A percentile compares a stretch with the other conserved stretches of the same genome.
Conservation (phyloP, 2,329 filamentous ascomycete genomes). For the Fusarium pseudonygamai region DNA sequence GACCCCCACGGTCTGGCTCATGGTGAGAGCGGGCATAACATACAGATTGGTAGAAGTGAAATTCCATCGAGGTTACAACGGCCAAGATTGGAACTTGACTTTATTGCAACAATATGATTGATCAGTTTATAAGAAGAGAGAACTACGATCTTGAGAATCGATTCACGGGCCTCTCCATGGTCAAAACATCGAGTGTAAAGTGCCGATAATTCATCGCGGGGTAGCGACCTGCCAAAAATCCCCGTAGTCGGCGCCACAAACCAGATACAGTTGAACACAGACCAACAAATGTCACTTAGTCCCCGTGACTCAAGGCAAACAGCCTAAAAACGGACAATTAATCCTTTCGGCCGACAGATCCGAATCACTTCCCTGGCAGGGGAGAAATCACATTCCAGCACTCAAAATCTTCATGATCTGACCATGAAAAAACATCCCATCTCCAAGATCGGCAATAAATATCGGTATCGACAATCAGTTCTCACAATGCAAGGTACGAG, state of each 20-base stretch:
- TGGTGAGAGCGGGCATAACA: background rate
- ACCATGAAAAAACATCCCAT: background rate
- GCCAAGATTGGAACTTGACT: background rate
- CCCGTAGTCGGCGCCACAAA: too few species aligned
- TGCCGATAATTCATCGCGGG: too few species aligned
- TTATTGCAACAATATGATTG: background rate
- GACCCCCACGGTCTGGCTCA: fast-evolving
- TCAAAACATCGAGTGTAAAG: too few species aligned
- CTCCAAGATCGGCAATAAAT: background rate
- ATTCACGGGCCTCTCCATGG: too few species aligned
- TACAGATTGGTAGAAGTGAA: background rate
- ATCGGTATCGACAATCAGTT: background rate
- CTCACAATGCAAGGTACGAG: background rate
- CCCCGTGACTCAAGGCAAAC: background rate
- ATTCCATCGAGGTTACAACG: background rate
- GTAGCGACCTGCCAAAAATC: background rate
- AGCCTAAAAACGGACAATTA: background rate
- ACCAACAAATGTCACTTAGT: background rate
- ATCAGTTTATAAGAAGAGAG: fast-evolving
- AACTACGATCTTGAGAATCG: too few species aligned
- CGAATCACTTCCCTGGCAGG: background rate
- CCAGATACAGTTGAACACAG: background rate
- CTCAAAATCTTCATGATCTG: too few species aligned
- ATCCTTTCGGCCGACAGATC: background rate
- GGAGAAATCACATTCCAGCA: background rate